Evolutionary conservation across 164 flowering plant genomes (phyloP).

Genomic region (Echeveria elegans): DNA sequence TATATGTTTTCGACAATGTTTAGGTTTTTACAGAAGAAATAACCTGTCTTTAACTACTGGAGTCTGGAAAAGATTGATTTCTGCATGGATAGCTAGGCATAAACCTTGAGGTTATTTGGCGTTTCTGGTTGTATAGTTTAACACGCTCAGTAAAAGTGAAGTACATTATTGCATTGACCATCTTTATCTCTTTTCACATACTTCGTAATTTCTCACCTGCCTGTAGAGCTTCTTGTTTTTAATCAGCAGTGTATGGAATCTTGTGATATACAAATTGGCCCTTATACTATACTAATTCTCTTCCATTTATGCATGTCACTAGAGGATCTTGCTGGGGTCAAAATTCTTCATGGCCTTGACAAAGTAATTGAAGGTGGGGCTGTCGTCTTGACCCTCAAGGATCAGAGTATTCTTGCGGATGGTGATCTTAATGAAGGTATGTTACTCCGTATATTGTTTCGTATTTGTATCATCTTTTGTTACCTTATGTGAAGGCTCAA

Average conservation of each 20-base stretch:
- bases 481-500: neutral
- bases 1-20: too few relatives aligned
- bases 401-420: constrained; percentile 79
- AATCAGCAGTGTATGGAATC: neutral
- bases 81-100: neutral
- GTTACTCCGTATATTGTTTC: neutral
- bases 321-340: constrained; percentile 77
- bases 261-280: neutral
- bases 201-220: neutral
- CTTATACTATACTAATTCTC: neutral
- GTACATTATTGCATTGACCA: neutral
- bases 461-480: neutral
- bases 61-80: neutral
- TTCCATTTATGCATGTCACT: constrained; percentile 7
- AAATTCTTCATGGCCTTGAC: constrained; percentile 92
- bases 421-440: constrained; percentile 82
- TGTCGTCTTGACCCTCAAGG: constrained; percentile 93
- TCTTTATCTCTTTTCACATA: neutral
- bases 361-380: constrained; percentile 98
- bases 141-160: neutral
- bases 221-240: neutral
- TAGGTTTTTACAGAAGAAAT: too few relatives aligned
- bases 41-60: too few relatives aligned
- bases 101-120: neutral
- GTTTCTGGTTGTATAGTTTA: neutral